Conservation (phyloP, 2,329 filamentous ascomycete genomes). For the Colletotrichum limetticola region DNA sequence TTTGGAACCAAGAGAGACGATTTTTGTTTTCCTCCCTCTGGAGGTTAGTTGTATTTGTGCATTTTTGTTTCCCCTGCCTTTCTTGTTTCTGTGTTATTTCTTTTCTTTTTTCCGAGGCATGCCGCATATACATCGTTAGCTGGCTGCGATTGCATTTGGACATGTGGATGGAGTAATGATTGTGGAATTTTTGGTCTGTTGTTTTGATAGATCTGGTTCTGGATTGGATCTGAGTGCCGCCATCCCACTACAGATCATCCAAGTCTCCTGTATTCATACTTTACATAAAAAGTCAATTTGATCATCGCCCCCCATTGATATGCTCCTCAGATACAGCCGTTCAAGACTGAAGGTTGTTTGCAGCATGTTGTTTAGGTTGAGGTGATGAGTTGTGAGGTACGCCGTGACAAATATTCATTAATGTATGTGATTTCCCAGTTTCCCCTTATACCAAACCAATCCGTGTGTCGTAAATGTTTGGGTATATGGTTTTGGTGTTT, state of each 20-base stretch:
- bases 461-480: not conserved
- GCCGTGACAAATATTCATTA: not conserved
- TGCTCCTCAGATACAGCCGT: not conserved
- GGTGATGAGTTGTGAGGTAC: not conserved
- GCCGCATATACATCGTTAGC: conserved; percentile 14
- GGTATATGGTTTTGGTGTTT: not conserved
- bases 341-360: not conserved
- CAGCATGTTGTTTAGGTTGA: not conserved
- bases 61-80: not conserved
- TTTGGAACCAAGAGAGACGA: conserved; percentile 21
- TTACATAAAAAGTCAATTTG: conserved; percentile 2
- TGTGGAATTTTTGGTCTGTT: not conserved
- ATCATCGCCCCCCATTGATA: not conserved
- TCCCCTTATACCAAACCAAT: not conserved
- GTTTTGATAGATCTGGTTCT: not conserved
- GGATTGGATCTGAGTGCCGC: conserved; percentile 6
- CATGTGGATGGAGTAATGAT: conserved; percentile 31
- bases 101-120: not conserved
- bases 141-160: conserved; percentile 21
- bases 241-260: conserved; percentile 7
- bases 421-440: not conserved
- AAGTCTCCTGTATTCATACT: conserved; percentile 29
- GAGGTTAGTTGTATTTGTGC: not conserved
- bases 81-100: not conserved
- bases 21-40: not conserved